Base-by-base conservation (phyloP, 2,329 filamentous ascomycete genomes). In the Nothomitra cinnamomea region DNA sequence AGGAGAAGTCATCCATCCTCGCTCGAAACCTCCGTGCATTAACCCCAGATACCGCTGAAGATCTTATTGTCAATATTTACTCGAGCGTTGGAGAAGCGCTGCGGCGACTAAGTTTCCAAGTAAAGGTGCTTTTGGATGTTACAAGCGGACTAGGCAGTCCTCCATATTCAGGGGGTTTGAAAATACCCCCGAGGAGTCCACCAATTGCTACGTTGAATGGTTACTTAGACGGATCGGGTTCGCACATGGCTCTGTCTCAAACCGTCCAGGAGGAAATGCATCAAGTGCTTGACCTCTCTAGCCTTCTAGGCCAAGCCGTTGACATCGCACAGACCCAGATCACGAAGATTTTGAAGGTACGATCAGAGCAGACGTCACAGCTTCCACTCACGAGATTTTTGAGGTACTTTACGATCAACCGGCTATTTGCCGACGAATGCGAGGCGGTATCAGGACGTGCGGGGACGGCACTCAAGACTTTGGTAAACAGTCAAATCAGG, bases 111-210 rank as follows among this genome's bases (percentile, higher is more conserved):
- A 87, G 87, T 17, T 89, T 87, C 0, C 90, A 96, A 64, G 85
- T 92, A 54, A 98, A 98, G 66, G 82, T 96, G 8, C 69, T 98
- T n/a, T 74, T 98, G 8, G 92, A 98, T 66, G 85, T 95, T 19
- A 92, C 89, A 0, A 95, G 88, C 64, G 82, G 79, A 12, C 74
- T 85, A 52, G 41, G 61, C 61, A 32, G 61, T 19, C 52, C 52
- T 7, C 45, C 24, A 13, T 4, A 10, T 17, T 35, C 45, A 19
- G 45, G 12, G 19, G 45, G 45, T 12, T 17, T 17, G 24, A 49
- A 22, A 2, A 28, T 24, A 17, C 10, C 45, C 3, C 52, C 42
- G 5, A 50, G 21, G 15, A 51, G 53, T 19, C 53, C 53, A 13
- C 35, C 36, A 10, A 41, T 55, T 15, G 32, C 53, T 17, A 53